Evolutionary conservation across 2,329 filamentous ascomycete genomes (phyloP), one percentile per base, ranked within the genome.

Genomic region (Aspergillus sojae): DNA sequence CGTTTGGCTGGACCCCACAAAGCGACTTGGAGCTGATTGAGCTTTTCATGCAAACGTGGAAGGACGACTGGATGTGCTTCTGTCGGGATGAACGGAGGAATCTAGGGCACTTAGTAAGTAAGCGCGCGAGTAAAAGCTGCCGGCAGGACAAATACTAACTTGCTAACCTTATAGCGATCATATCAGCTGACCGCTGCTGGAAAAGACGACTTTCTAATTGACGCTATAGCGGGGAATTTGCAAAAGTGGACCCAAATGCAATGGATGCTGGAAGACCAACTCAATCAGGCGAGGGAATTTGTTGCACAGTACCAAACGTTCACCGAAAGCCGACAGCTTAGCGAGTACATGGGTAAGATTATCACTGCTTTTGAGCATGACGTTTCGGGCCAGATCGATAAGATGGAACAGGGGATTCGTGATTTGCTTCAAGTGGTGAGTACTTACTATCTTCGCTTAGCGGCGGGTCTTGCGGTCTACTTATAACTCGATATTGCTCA

Each of bases 141-240:
- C 11, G 1, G 2, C 4, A 9, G 0, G 16, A 19, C 10, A 48
- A 12, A 6, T 28, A 12, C 54, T 61, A 9, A 62, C 39, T 41
- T 9, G 14, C 14, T 6, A 32, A 5, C 1, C 10, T 9, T 14
- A 2, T 28, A 67, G 65, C 63, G 65, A 46, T 63, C 65, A 3
- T 63, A 65, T 52, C 63, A 67, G 54, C 43, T 67, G 21, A 61
- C 63, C 7, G 63, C 61, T 6, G 53, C 62, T 7, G 65, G 65
- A 2, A 63, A 62, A 52, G 65, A 67, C 28, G 65, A 65, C 43
- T 43, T 60, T 1, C 52, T 67, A 3, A 67, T 67, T 6, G 63
- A 67, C 52, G 57, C 65, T 2, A 62, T 67, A n/a, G 65, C 65
- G 1, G 63, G 65, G 28, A 65, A 61, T 30, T 63, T 67, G 65